A percentile compares a stretch with the other conserved stretches of the same genome.
These are phyloP conservation scores for Myriosclerotinia duriaeana DNA, from an alignment of 2,329 filamentous ascomycete genomes.

Conservation along the genomic window DNA sequence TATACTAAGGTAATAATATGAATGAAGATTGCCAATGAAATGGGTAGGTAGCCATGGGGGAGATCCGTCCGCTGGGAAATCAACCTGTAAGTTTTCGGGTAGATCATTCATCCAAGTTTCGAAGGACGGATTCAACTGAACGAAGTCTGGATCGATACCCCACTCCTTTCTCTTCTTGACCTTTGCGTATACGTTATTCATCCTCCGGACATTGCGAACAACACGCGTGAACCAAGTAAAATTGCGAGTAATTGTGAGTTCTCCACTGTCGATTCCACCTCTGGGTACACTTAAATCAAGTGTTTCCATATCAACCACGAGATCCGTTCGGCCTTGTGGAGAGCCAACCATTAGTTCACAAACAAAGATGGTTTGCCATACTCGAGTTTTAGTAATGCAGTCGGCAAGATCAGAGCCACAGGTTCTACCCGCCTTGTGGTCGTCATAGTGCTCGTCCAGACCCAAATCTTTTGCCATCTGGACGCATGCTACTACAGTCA, in stretches of 20 bases:
- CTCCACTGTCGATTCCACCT: slow-evolving; percentile 68
- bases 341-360: slow-evolving; percentile 92
- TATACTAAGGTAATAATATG: slow-evolving; percentile 80
- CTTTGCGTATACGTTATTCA: slow-evolving; percentile 72
- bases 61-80: slow-evolving; percentile 74
- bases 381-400: slow-evolving; percentile 77
- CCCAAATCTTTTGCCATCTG: slow-evolving; percentile 92
- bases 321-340: slow-evolving; percentile 83
- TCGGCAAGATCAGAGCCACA: slow-evolving; percentile 72
- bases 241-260: slow-evolving; percentile 77
- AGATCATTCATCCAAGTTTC: slow-evolving; percentile 74
- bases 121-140: slow-evolving; percentile 75
- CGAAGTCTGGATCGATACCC: slow-evolving; percentile 81
- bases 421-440: slow-evolving; percentile 68
- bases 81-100: slow-evolving; percentile 74
- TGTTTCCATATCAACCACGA: slow-evolving; percentile 70
- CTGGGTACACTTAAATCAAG: slow-evolving; percentile 71
- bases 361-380: slow-evolving; percentile 86
- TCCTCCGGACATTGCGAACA: slow-evolving; percentile 73
- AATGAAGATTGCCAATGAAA: slow-evolving; percentile 85
- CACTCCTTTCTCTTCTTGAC: slow-evolving; percentile 78
- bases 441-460: slow-evolving; percentile 79
- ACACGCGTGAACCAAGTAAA: slow-evolving; percentile 79
- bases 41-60: slow-evolving; percentile 83
- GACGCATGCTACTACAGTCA: slow-evolving; percentile 87